phyloP scores from a whole-genome alignment of 73 alveolate genomes.

The Blepharisma japonicum region DNA sequence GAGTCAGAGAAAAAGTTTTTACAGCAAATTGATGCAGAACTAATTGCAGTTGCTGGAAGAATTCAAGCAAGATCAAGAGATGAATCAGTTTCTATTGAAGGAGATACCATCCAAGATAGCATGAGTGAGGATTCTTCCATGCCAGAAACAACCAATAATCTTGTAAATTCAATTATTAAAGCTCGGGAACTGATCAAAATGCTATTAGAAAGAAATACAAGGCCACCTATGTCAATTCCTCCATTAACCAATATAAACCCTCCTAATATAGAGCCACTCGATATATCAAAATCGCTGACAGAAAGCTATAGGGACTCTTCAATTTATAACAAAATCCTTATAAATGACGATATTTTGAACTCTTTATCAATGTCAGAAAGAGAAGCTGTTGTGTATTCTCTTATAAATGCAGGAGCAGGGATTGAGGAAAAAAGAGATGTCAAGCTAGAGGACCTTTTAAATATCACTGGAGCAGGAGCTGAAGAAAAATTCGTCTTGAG shows the following conservation, averaged over 20 bases:
- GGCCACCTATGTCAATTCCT: constrained; percentile 7
- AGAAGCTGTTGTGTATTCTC: constrained; percentile 24
- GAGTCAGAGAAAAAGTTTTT: constrained; percentile 11
- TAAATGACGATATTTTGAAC: constrained; percentile 15
- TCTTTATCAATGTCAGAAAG: constrained; percentile 27
- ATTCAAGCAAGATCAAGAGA: not conserved
- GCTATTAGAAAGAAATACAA: not conserved
- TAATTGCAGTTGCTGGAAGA: constrained; percentile 19
- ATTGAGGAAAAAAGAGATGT: constrained; percentile 24
- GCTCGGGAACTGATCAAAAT: not conserved
- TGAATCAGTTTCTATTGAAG: not conserved
- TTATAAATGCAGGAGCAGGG: constrained; percentile 14
- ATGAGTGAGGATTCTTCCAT: not conserved
- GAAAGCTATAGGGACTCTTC: constrained; percentile 20
- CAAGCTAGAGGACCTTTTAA: not conserved
- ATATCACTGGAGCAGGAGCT: constrained; percentile 31
- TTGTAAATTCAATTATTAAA: not conserved
- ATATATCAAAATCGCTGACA: constrained; percentile 15
- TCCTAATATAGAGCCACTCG: not conserved
- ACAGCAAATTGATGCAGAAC: constrained; percentile 19
- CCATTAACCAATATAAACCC: constrained; percentile 9
- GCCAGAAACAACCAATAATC: constrained; percentile 12
- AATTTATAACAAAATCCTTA: not conserved
- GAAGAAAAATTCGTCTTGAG: constrained; percentile 21
- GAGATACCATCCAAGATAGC: constrained; percentile 12